Evolutionary conservation across 116 monocot species (phyloP), one percentile per base, ranked within the genome.

Genomic region (Posidonia oceanica): DNA sequence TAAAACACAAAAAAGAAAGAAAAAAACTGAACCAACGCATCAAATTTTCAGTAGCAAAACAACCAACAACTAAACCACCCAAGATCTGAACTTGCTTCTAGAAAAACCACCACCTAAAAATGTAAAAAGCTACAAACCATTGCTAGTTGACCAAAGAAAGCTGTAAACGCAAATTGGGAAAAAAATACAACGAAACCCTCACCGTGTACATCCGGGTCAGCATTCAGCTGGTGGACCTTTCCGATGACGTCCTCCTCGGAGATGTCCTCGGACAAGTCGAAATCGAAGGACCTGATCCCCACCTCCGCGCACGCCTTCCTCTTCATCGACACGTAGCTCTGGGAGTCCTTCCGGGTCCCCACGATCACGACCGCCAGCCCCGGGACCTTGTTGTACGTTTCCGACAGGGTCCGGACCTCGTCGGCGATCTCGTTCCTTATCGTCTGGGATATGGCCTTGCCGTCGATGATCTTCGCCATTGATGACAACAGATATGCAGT

Each of bases 301-400:
- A 91, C 88, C 80, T 95, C 91, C 15, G 86, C 88, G 67, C 94
- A 95, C 17, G 94, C 94, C 76, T 91, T 95, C 61, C 94, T 80
- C 86, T 95, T 91, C 91, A 84, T 95, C 44, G 71, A 59, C 36
- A 95, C 94, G 59, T 95, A 95, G 71, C 74, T 95, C 81, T 84
- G 88, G 36, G 91, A 95, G 71, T 95, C 94, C 84, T 88, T 95
- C 59, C 91, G 71, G 21, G 48, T 76, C 23, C 94, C 94, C n/a
- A 95, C 94, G 38, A 95, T 95, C 71, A 95, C 86, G 67, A 91
- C 94, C 20, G 94, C 94, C 63, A 95, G 75, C 7, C 94, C 94
- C 5, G 94, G 94, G 12, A 91, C 94, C 77, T 78, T 81, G 71
- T 72, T 67, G 78, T 86, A 66, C 20, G 53, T 60, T 54, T 85